Conservation (phyloP, 2,329 filamentous ascomycete species). For the Cladosporium cucumerinum region DNA sequence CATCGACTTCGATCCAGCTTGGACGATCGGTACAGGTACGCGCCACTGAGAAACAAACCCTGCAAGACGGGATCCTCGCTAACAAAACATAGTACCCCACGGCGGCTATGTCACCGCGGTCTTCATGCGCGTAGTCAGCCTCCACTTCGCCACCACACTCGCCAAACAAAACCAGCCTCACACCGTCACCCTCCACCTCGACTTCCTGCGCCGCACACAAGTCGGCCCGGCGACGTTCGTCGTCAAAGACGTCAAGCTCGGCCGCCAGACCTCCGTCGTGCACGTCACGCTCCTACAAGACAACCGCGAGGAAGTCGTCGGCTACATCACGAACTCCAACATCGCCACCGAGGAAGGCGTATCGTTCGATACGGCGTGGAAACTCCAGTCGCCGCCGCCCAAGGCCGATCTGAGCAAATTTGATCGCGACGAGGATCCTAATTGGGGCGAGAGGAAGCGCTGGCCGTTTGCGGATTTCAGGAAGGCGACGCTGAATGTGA, state of each 20-base stretch:
- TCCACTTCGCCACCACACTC: conserved; percentile 59
- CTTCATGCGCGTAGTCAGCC: conserved; percentile 57
- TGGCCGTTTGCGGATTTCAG: conserved; percentile 47
- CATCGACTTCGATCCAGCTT: conserved; percentile 54
- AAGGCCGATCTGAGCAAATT: conserved; percentile 44
- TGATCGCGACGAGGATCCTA: conserved; percentile 41
- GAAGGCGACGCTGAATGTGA: conserved; percentile 50
- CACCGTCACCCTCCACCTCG: conserved; percentile 61
- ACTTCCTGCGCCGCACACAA: conserved; percentile 63
- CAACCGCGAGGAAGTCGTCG: conserved; percentile 55
- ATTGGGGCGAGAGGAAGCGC: conserved; percentile 46
- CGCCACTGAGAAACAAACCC: background rate
- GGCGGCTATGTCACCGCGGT: conserved; percentile 66
- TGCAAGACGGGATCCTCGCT: conserved; percentile 7
- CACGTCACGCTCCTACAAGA: conserved; percentile 59
- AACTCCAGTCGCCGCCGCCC: conserved; percentile 45
- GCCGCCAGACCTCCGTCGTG: conserved; percentile 60
- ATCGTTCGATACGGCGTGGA: conserved; percentile 54
- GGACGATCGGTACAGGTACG: conserved; percentile 63
- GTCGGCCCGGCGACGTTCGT: conserved; percentile 55
- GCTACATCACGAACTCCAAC: conserved; percentile 65
- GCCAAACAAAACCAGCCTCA: conserved; percentile 58
- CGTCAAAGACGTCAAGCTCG: conserved; percentile 63
- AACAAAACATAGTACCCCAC: conserved; percentile 58
- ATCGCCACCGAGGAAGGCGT: conserved; percentile 57